These are phyloP conservation scores for Kwoniella shivajii DNA, from an alignment of 1,284 basidiomycete species.

Conservation along the genomic window DNA sequence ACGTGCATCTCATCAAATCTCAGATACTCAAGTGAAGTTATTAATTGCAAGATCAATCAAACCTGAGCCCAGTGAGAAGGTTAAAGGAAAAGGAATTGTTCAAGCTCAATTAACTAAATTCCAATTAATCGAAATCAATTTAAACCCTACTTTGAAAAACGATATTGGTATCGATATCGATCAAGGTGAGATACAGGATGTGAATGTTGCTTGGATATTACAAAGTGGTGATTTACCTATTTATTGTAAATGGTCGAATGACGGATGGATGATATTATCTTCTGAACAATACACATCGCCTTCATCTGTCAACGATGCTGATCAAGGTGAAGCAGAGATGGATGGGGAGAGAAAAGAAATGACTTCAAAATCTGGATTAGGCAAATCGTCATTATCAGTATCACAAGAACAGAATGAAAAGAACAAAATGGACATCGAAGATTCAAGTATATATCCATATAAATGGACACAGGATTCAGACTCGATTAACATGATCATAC, in stretches of 20 bases:
- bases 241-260: slow-evolving; percentile 31
- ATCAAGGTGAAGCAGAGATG: slow-evolving; percentile 18
- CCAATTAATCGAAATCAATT: slow-evolving; percentile 40
- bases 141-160: slow-evolving; percentile 24
- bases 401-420: slow-evolving; percentile 1
- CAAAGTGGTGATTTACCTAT: slow-evolving; percentile 72
- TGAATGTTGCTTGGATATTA: slow-evolving; percentile 63
- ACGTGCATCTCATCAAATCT: slow-evolving; percentile 25
- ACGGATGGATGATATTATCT: slow-evolving; percentile 43
- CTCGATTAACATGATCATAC: slow-evolving; percentile 77
- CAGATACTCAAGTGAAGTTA: slow-evolving; percentile 19
- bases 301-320: neutral
- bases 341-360: slow-evolving; percentile 22
- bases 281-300: slow-evolving; percentile 26
- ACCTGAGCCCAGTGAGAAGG: no score
- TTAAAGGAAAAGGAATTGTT: slow-evolving; percentile 21
- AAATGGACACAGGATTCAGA: slow-evolving; percentile 88
- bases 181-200: slow-evolving; percentile 55
- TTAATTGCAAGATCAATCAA: slow-evolving; percentile 32
- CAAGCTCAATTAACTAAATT: slow-evolving; percentile 24
- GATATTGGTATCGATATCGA: slow-evolving; percentile 22
- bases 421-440: slow-evolving; percentile 16
- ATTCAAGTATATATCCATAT: slow-evolving; percentile 63
- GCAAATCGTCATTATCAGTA: slow-evolving; percentile 10
- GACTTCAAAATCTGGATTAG: slow-evolving; percentile 36